Evolutionary conservation across 78 protist species (phyloP).

Genomic region (Dictyostelium firmibasis): DNA sequence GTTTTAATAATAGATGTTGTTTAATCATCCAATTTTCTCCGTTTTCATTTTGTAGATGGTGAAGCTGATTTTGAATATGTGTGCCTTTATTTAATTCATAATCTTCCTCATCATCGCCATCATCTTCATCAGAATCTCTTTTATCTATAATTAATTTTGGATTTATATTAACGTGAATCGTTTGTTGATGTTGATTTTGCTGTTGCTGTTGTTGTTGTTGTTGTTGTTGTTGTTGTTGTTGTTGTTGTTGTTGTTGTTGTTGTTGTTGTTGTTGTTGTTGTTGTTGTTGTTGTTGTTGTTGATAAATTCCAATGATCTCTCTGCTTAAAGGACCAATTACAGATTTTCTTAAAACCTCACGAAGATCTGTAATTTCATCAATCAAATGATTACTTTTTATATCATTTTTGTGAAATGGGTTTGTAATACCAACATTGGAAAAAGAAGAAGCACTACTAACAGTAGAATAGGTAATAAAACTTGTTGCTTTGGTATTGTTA

Average conservation of each 20-base stretch:
- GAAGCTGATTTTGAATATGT: background rate
- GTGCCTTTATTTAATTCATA: background rate
- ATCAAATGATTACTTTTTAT: conserved; percentile 47
- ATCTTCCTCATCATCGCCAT: background rate
- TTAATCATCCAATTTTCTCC: background rate
- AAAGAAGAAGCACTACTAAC: background rate
- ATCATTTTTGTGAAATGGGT: conserved; percentile 45
- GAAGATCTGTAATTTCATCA: conserved; percentile 61
- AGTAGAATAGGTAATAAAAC: background rate
- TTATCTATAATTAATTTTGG: background rate
- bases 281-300: background rate
- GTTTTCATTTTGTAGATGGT: background rate
- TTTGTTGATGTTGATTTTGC: no score
- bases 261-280: background rate
- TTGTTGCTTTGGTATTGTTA: background rate
- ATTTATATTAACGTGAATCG: background rate
- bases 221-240: background rate
- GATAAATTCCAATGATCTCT: conserved; percentile 5
- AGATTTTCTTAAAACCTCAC: conserved; percentile 51
- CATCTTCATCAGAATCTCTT: background rate
- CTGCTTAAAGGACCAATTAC: conserved; percentile 55
- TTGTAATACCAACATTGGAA: background rate
- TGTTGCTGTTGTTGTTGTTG: background rate
- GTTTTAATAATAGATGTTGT: background rate
- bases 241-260: background rate